Percentiles rank a stretch among this genome's conserved stretches.
phyloP scores from a whole-genome alignment of 441 rosid genomes.

The Jatropha podagrica region DNA sequence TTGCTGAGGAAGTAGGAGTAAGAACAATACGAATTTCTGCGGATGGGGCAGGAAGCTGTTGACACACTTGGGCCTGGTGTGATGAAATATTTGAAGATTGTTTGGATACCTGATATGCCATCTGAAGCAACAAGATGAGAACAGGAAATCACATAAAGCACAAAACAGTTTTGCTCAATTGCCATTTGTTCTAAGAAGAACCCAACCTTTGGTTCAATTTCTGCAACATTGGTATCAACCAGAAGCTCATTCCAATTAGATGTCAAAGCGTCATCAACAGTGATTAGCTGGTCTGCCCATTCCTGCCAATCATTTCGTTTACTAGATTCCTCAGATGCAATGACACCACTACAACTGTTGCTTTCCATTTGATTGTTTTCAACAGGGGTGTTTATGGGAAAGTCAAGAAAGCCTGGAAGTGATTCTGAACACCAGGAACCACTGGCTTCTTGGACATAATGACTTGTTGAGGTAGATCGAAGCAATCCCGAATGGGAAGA shows the following conservation, averaged over 20 bases:
- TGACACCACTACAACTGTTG: constrained; percentile 44
- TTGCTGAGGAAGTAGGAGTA: constrained; percentile 50
- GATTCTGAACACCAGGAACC: constrained; percentile 57
- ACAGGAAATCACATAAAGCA: constrained; percentile 22
- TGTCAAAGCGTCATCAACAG: constrained; percentile 66
- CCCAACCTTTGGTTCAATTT: constrained; percentile 71
- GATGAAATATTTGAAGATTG: constrained; percentile 30
- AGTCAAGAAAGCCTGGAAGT: constrained; percentile 44
- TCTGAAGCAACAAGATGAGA: constrained; percentile 39
- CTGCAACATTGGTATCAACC: constrained; percentile 42
- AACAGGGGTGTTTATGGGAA: constrained; percentile 37
- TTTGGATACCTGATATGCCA: constrained; percentile 43
- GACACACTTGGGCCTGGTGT: constrained; percentile 40
- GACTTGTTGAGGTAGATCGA: constrained; percentile 42
- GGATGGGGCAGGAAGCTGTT: constrained; percentile 54
- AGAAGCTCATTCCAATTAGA: constrained; percentile 80
- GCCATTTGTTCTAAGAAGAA: constrained; percentile 10
- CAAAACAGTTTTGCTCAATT: constrained; percentile 11
- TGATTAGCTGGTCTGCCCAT: constrained; percentile 93
- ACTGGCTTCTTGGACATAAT: constrained; percentile 39
- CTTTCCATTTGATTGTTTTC: constrained; percentile 53
- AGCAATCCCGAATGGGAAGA: constrained; percentile 37
- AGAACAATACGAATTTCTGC: constrained; percentile 47
- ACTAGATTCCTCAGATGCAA: constrained; percentile 58
- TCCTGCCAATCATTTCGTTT: constrained; percentile 86